Evolutionary conservation across 2,329 filamentous ascomycete species (phyloP), one percentile per base, ranked within the genome.

Genomic region (Dactylellina parvicollis): DNA sequence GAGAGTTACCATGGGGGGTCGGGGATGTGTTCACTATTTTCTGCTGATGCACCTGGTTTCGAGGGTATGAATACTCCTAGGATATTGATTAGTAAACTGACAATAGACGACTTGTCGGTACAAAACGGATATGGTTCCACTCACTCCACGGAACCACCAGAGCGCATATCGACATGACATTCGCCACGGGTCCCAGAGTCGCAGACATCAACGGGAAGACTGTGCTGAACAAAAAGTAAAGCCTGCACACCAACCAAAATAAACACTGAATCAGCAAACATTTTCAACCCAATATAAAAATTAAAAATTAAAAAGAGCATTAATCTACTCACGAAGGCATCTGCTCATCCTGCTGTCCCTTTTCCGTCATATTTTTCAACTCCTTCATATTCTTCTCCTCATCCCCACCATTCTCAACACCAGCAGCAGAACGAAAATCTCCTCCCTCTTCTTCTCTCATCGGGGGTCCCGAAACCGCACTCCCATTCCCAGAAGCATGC

Each of bases 161-260:
- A 5, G 92, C 91, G 74, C 90, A 92, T 69, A 96, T 92, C 66
- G 90, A 94, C 81, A 95, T 90, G 28, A 95, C 88, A 67, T 93
- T 96, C 1, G 93, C 93, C 8, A 96, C 86, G 0, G 93, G 93
- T 0, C 92, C 92, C 1, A 95, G 85, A 0, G 92, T 92, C 32
- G 92, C 92, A 1, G 92, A 92, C 9, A 95, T 85, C 79, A 97
- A 87, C 30, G 90, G 91, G 75, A 93, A 84, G 2, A 82, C 83
- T 0, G 83, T 85, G 1, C 70, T 67, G n/a, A 73, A 52, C 14
- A 73, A 28, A 24, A 65, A 73, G 18, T 42, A 55, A 46, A 62
- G 30, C 22, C 70, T 67, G 22, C 10, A n/a, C n/a, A n/a, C n/a
- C n/a, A n/a, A n/a, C n/a, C n/a, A 9, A 44, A 40, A 14, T 9